A percentile compares a stretch with the other conserved stretches of the same genome.
These are phyloP conservation scores for Chlamydomonas applanata DNA, from an alignment of 139 green algal species.

Conservation along the genomic window DNA sequence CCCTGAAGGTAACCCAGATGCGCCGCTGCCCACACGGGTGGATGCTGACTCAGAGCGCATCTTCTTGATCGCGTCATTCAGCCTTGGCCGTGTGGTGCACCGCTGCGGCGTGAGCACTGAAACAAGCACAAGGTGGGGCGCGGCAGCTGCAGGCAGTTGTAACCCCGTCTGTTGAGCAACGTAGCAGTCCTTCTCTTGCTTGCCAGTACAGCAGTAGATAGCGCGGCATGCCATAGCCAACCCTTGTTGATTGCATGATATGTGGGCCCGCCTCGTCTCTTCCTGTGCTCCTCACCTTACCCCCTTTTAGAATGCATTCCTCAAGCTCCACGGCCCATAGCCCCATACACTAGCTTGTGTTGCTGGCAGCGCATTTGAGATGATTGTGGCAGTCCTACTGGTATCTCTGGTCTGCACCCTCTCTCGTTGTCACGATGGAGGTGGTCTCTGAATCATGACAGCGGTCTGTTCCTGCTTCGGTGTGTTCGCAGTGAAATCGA, in stretches of 20 bases:
- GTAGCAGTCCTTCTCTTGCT: too few relatives aligned
- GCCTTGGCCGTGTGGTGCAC: slow-evolving; percentile 47
- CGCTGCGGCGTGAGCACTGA: neutral
- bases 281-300: too few relatives aligned
- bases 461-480: neutral
- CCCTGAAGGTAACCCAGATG: neutral
- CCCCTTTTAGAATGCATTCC: too few relatives aligned
- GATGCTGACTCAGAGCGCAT: slow-evolving; percentile 42
- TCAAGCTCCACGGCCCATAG: too few relatives aligned
- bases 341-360: neutral
- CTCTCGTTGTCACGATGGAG: too few relatives aligned
- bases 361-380: neutral
- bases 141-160: neutral
- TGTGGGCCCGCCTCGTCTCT: too few relatives aligned
- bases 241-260: too few relatives aligned
- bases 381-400: neutral
- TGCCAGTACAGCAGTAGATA: too few relatives aligned
- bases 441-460: neutral
- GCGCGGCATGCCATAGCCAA: too few relatives aligned
- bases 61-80: slow-evolving; percentile 49
- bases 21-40: slow-evolving; percentile 1
- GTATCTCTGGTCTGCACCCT: neutral
- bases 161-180: neutral
- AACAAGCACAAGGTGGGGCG: neutral
- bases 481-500: neutral